Evolutionary conservation across 805 yeast genomes (phyloP), one percentile per base, ranked within the genome.

Genomic region (Yarrowia sp.): DNA sequence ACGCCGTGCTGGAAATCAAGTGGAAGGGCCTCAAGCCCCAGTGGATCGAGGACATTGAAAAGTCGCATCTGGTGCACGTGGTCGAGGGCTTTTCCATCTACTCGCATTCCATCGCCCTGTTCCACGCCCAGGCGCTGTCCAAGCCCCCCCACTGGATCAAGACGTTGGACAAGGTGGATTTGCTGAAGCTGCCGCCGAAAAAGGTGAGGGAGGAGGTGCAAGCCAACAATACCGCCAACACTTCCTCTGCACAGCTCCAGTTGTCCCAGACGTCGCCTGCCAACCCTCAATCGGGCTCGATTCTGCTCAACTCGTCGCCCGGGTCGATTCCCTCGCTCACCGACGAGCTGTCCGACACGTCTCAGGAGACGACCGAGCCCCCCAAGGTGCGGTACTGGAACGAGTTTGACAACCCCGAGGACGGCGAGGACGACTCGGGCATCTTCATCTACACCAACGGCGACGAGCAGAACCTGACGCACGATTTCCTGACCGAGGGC

Each of bases 401-500:
- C 73, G 90, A 87, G 77, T 87, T 87, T 74, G 90, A 87, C 73
- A 81, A 87, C 72, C 86, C 88, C 0, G 90, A 86, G 69, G 84
- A 78, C 53, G 59, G 59, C 35, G 81, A 79, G 41, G 80, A 75
- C 42, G 79, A 73, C 8, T 81, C 80, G 5, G 77, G 79, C 64
- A 80, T 82, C 45, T 76, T 79, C 26, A 73, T 77, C 11, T 75
- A 74, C 16, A 72, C 72, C 35, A 82, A 80, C 48, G 82, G 77
- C 12, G 74, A 73, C 11, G 72, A 70, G n/a, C 75, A 74, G 48
- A 76, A 74, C 22, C 75, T 72, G 8, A 59, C 41, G 26, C 65
- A 59, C 38, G 73, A 72, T 10, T 69, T 77, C 32, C 73, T 73
- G 70, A 69, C 74, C 53, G 72, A 76, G 71, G 70, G 75, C 61